Percentiles rank a stretch among this genome's conserved stretches.
phyloP scores from a whole-genome alignment of 495 filamentous ascomycete genomes.

The Penicillium crystallinum region DNA sequence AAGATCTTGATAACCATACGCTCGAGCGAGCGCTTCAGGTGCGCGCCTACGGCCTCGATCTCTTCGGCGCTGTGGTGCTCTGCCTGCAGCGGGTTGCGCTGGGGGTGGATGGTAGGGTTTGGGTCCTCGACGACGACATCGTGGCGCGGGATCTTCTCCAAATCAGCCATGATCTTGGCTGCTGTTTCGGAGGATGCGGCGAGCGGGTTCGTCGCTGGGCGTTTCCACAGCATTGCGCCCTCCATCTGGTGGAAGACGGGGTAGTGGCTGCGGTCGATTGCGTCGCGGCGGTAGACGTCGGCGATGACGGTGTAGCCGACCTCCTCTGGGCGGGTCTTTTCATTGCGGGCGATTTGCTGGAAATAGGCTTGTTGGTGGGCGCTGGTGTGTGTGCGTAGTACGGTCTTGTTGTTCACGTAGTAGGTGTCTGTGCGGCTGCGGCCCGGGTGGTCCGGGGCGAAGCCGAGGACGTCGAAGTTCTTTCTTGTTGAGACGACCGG shows the following conservation, averaged over 20 bases:
- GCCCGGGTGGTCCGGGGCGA: slow-evolving; percentile 84
- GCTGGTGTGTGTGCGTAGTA: slow-evolving; percentile 88
- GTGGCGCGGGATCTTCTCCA: slow-evolving; percentile 63
- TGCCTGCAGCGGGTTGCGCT: slow-evolving; percentile 78
- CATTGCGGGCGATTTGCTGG: slow-evolving; percentile 44
- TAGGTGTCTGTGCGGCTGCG: slow-evolving; percentile 88
- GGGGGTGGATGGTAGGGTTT: slow-evolving; percentile 70
- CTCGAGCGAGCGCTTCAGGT: slow-evolving; percentile 87
- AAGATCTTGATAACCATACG: slow-evolving; percentile 87
- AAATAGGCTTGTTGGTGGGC: slow-evolving; percentile 91
- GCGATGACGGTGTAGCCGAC: slow-evolving; percentile 85
- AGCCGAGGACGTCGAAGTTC: slow-evolving; percentile 93
- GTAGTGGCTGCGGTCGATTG: slow-evolving; percentile 90
- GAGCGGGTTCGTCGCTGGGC: slow-evolving; percentile 57
- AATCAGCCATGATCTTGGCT: slow-evolving; percentile 53
- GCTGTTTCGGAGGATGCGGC: slow-evolving; percentile 31
- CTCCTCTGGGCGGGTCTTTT: slow-evolving; percentile 50
- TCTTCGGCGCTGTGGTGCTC: slow-evolving; percentile 67
- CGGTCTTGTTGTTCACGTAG: slow-evolving; percentile 80
- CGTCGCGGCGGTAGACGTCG: slow-evolving; percentile 96
- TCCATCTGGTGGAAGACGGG: slow-evolving; percentile 99
- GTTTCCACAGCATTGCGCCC: slow-evolving; percentile 86
- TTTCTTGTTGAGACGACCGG: slow-evolving; percentile 81
- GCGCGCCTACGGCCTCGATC: slow-evolving; percentile 74
- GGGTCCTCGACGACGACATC: slow-evolving; percentile 74